Evolutionary conservation across 345 rosid species (phyloP).

Genomic region (Viola odorata): DNA sequence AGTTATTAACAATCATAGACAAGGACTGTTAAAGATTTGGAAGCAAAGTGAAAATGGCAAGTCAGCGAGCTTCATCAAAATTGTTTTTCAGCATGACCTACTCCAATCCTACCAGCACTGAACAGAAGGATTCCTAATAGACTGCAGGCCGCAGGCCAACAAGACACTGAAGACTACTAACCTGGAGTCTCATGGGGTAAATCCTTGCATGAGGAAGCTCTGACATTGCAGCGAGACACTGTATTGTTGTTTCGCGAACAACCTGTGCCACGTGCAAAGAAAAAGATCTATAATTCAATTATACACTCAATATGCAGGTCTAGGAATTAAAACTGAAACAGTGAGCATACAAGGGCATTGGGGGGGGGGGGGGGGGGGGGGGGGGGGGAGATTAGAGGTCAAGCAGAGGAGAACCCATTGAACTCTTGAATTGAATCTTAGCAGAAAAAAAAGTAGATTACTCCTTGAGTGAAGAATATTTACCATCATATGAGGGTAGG

Average conservation of each 20-base stretch:
- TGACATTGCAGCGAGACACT: conserved; percentile 68
- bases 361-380: background rate
- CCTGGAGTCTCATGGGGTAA: conserved; percentile 74
- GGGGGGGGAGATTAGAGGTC: background rate
- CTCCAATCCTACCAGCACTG: background rate
- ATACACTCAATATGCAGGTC: too few species aligned
- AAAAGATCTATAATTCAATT: background rate
- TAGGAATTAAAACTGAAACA: too few species aligned
- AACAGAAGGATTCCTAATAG: background rate
- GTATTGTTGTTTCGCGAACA: conserved; percentile 82
- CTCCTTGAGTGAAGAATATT: background rate
- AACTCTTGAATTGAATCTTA: background rate
- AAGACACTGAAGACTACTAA: conserved; percentile 26
- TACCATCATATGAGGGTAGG: conserved; percentile 75
- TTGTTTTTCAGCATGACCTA: background rate
- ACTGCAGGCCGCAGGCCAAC: background rate
- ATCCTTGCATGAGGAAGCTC: conserved; percentile 63
- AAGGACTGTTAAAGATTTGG: too few species aligned
- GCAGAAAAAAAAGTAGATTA: background rate
- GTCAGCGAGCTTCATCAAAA: too few species aligned
- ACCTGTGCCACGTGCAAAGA: conserved; percentile 34
- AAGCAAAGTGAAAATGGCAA: too few species aligned
- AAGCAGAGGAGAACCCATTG: background rate
- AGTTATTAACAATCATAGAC: background rate
- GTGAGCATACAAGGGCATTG: too few species aligned